These are phyloP conservation scores for Neurospora sp. DNA, from an alignment of 495 filamentous ascomycete species.

Conservation along the genomic window DNA sequence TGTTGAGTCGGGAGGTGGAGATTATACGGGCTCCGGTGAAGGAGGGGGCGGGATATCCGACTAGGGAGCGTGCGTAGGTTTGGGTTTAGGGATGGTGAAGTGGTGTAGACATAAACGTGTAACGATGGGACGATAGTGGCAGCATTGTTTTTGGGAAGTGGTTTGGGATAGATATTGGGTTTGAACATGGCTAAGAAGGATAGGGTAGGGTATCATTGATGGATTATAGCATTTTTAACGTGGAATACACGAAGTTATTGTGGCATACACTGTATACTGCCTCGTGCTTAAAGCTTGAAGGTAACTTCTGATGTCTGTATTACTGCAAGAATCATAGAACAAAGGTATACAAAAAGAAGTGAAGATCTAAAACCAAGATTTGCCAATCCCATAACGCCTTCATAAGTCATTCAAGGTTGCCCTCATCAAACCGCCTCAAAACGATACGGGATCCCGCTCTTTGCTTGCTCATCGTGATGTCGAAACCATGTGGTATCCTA, in stretches of 20 bases:
- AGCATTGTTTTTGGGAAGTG: neutral
- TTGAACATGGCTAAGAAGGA: neutral
- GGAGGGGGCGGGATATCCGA: slow-evolving; percentile 25
- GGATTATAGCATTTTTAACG: neutral
- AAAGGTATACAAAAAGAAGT: neutral
- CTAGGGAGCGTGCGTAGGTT: neutral
- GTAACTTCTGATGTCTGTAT: neutral
- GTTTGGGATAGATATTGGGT: neutral
- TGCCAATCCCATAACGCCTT: neutral
- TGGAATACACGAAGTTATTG: neutral
- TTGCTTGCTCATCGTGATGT: neutral
- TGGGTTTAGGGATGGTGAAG: neutral
- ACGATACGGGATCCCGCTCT: neutral
- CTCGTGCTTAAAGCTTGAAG: neutral
- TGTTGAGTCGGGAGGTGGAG: slow-evolving; percentile 66
- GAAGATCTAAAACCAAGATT: neutral
- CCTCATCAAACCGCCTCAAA: neutral
- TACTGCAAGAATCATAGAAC: neutral
- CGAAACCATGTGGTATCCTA: neutral
- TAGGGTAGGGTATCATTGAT: neutral
- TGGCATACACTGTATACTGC: neutral
- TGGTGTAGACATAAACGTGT: neutral
- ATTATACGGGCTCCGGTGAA: slow-evolving; percentile 43
- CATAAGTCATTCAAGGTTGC: neutral
- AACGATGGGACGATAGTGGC: neutral